These are phyloP conservation scores for Paecilomyces fulvus DNA, from an alignment of 2,329 filamentous ascomycete genomes.

Conservation along the genomic window DNA sequence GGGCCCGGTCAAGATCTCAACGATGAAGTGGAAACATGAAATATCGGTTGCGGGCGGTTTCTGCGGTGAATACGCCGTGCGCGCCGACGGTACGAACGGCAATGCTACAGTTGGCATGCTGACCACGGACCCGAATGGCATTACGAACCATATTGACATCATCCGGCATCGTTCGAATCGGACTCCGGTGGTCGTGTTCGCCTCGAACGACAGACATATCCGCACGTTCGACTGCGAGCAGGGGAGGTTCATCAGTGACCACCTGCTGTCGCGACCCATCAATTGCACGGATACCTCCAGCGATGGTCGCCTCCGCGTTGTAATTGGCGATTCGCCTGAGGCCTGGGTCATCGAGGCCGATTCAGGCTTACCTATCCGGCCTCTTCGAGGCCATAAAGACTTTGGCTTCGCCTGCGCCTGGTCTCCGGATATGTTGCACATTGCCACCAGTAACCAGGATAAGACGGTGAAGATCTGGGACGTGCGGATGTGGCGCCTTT, in stretches of 20 bases:
- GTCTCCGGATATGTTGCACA: constrained; percentile 40
- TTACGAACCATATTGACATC: constrained; percentile 52
- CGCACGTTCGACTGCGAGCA: constrained; percentile 47
- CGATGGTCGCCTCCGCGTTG: constrained; percentile 35
- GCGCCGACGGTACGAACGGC: constrained; percentile 25
- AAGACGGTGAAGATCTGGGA: constrained; percentile 41
- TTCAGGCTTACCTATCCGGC: constrained; percentile 30
- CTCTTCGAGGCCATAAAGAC: constrained; percentile 32
- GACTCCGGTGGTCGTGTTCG: constrained; percentile 44
- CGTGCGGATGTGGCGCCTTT: constrained; percentile 31
- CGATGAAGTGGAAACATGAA: constrained; percentile 42
- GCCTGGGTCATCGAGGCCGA: constrained; percentile 37
- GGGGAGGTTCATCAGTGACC: constrained; percentile 30
- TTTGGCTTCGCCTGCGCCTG: constrained; percentile 40
- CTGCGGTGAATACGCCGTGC: constrained; percentile 48
- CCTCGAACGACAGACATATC: constrained; percentile 49
- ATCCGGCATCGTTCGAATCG: constrained; percentile 41
- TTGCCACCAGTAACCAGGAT: constrained; percentile 40
- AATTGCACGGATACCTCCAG: constrained; percentile 39
- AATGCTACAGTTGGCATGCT: constrained; percentile 38
- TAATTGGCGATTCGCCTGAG: constrained; percentile 36
- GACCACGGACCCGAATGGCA: constrained; percentile 43
- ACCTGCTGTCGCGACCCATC: constrained; percentile 31
- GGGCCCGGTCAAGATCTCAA: constrained; percentile 41
- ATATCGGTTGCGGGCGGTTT: constrained; percentile 50